These are phyloP conservation scores for Cercis canadensis DNA, from an alignment of 306 rosid genomes.

Conservation along the genomic window DNA sequence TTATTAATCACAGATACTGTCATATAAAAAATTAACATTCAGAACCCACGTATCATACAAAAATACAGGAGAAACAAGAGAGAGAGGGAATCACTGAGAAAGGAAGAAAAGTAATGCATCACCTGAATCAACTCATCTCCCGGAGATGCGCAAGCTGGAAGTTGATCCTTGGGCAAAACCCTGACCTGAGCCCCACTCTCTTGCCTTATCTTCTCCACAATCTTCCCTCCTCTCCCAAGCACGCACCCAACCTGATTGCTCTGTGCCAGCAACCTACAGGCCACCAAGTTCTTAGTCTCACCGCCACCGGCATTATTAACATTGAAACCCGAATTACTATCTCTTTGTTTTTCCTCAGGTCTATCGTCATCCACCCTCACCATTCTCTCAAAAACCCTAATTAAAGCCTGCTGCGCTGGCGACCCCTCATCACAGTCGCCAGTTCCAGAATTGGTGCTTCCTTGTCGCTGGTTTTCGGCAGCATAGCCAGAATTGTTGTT, in stretches of 20 bases:
- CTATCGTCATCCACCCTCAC: conserved; percentile 38
- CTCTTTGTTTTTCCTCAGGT: conserved; percentile 10
- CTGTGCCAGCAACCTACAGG: conserved; percentile 68
- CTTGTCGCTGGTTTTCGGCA: conserved; percentile 16
- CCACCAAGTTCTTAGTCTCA: conserved; percentile 30
- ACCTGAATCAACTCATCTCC: conserved; percentile 83
- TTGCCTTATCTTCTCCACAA: conserved; percentile 70
- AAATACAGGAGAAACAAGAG: background rate
- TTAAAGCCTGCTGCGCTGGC: conserved; percentile 58
- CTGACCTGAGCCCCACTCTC: conserved; percentile 79
- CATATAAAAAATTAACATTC: background rate
- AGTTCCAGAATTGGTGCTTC: background rate
- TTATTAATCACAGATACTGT: background rate
- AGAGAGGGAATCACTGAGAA: background rate
- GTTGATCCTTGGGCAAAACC: conserved; percentile 67
- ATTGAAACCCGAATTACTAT: conserved; percentile 7
- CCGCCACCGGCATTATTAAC: conserved; percentile 24
- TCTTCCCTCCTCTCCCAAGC: conserved; percentile 73
- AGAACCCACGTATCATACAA: background rate
- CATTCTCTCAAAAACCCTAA: conserved; percentile 66
- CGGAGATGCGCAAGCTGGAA: conserved; percentile 54
- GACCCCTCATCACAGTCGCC: conserved; percentile 45
- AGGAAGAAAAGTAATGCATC: background rate
- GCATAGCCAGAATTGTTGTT: background rate
- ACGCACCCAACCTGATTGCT: conserved; percentile 69